A percentile compares a stretch with the other conserved stretches of the same genome.
Conservation (phyloP, 139 green algal genomes). For the Pedinophyceae sp. region DNA sequence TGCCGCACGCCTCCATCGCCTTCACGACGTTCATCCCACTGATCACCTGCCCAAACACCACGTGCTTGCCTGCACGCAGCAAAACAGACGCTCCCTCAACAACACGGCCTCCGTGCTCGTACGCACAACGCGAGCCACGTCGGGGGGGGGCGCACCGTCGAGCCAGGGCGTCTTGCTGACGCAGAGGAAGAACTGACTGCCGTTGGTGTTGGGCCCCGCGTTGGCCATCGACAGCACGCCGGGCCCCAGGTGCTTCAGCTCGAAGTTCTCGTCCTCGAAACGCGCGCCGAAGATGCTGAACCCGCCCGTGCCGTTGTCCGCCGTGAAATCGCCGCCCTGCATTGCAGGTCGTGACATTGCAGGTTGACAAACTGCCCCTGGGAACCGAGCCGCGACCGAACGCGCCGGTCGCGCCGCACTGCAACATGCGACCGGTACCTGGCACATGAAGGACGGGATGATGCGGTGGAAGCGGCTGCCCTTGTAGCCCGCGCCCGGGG, state of each 20-base stretch:
- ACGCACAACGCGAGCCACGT: not conserved
- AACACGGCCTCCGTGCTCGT: not conserved
- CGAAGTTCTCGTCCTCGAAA: constrained; percentile 72
- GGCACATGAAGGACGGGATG: constrained; percentile 74
- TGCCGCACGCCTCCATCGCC: constrained; percentile 61
- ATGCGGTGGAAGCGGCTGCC: constrained; percentile 54
- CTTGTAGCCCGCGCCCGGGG: constrained; percentile 54
- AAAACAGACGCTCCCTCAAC: not conserved
- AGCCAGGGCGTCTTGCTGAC: constrained; percentile 52
- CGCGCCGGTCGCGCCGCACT: too few species aligned
- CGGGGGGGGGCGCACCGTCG: constrained; percentile 10
- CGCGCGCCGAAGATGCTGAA: constrained; percentile 59
- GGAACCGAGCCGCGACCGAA: constrained; percentile 6
- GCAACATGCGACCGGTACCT: constrained; percentile 18
- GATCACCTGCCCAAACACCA: constrained; percentile 66
- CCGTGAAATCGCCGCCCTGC: constrained; percentile 76
- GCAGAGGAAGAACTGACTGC: constrained; percentile 71
- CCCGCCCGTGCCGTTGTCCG: constrained; percentile 45
- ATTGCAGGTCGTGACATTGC: constrained; percentile 15
- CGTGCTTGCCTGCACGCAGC: constrained; percentile 47
- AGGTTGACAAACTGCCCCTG: constrained; percentile 12
- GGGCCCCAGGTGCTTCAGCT: constrained; percentile 53
- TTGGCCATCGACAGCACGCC: constrained; percentile 70
- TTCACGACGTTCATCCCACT: constrained; percentile 56
- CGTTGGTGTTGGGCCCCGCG: constrained; percentile 63